phyloP scores from a whole-genome alignment of 2,329 filamentous ascomycete species.

The Lachnellula willkommii region DNA sequence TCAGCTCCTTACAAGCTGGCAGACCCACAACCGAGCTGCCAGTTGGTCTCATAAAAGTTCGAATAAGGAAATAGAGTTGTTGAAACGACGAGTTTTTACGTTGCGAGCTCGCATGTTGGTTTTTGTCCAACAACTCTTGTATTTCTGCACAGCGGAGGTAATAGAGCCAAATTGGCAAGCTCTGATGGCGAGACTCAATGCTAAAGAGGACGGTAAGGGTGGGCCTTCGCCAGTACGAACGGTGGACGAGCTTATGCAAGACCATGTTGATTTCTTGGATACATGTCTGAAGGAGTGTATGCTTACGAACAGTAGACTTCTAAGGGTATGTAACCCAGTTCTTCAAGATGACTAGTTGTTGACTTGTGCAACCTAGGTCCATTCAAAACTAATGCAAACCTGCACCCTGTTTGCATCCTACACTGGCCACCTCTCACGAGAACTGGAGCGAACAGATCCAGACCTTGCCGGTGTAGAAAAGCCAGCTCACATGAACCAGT shows the following conservation, averaged over 20 bases:
- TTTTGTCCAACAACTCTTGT: conserved; percentile 89
- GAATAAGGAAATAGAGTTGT: conserved; percentile 70
- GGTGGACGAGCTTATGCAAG: conserved; percentile 94
- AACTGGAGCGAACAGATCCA: not conserved
- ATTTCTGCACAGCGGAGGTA: conserved; percentile 92
- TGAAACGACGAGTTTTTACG: conserved; percentile 87
- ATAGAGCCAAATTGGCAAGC: conserved; percentile 94
- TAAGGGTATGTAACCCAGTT: conserved; percentile 61
- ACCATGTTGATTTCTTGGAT: conserved; percentile 92
- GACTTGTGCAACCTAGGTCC: conserved; percentile 27
- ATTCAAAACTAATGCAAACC: not conserved
- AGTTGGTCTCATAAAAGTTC: conserved; percentile 76
- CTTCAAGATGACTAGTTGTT: conserved; percentile 49
- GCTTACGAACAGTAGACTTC: conserved; percentile 88
- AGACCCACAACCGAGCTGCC: conserved; percentile 71
- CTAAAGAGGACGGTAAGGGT: conserved; percentile 80
- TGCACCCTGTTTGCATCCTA: not conserved
- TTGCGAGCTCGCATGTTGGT: conserved; percentile 87
- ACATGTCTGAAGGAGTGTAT: conserved; percentile 97
- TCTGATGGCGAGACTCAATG: conserved; percentile 75
- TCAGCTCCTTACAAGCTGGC: conserved; percentile 77
- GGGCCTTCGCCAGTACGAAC: conserved; percentile 49
- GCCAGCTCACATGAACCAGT: conserved; percentile 44
- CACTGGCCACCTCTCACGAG: not conserved
- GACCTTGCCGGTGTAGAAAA: not conserved